Evolutionary conservation across 805 yeast species (phyloP).

Genomic region (Teunomyces pallodes): DNA sequence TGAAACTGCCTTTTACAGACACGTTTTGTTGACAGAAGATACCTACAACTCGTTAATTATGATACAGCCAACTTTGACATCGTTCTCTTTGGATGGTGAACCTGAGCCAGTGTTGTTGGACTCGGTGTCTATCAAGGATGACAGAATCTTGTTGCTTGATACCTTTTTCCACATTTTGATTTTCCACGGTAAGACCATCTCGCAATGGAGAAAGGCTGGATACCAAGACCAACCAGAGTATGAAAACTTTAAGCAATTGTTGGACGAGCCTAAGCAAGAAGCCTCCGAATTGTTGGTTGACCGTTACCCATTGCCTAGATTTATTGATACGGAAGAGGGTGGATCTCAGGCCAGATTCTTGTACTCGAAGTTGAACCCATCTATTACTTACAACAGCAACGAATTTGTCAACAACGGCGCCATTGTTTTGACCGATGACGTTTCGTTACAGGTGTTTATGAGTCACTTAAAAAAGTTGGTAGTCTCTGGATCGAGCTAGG

Average conservation of each 20-base stretch:
- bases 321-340: constrained; percentile 96
- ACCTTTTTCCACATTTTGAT: constrained; percentile 96
- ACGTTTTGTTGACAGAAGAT: constrained; percentile 86
- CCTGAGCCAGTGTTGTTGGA: constrained; percentile 92
- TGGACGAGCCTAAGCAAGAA: constrained; percentile 87
- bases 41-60: constrained; percentile 88
- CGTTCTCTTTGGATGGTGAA: constrained; percentile 72
- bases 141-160: constrained; percentile 81
- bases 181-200: constrained; percentile 92
- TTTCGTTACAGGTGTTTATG: constrained; percentile 92
- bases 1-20: constrained; percentile 96
- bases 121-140: constrained; percentile 87
- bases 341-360: constrained; percentile 98
- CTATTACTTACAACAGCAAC: constrained; percentile 71
- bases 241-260: constrained; percentile 78
- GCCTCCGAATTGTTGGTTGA: constrained; percentile 90
- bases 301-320: constrained; percentile 96
- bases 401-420: constrained; percentile 55
- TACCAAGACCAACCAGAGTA: constrained; percentile 91
- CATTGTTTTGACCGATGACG: constrained; percentile 94
- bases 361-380: constrained; percentile 91
- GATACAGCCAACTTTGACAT: constrained; percentile 95
- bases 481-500: constrained; percentile 49
- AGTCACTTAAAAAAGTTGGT: constrained; percentile 89
- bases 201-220: constrained; percentile 94